Base-by-base conservation (phyloP, 768 basidiomycete genomes). In the Wakefieldia striispora region DNA sequence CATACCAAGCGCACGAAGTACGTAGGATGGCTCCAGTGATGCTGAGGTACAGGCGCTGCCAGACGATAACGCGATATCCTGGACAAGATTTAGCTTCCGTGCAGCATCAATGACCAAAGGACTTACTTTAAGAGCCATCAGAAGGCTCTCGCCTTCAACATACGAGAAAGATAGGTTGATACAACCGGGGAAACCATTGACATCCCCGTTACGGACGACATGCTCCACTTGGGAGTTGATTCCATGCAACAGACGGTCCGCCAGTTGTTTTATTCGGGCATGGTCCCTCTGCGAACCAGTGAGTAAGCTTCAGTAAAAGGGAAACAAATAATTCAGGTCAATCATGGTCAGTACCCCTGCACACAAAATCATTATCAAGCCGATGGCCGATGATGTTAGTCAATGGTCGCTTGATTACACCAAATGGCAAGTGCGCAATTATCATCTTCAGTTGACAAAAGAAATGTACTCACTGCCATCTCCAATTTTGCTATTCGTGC, bases 31-130 rank as follows among this genome's bases (percentile, higher is more conserved):
- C 68, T 99, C 97, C 47, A 99, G 76, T 8, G 95, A 98, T 9
- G 97, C 97, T 0, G 95, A 98, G 29, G 97, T 99, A 63, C 97
- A 99, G 8, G 97, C 97, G 62, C 93, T 95, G 34, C 97, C 97
- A 7, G 95, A 98, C 6, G 97, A 98, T 39, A 99, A 78, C 4
- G 97, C 97, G 55, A 98, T 89, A 62, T 98, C 92, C 92, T 94
- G 59, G 19, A 42, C 16, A 45, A 42, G 1, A 7, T 37, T 23
- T 49, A 31, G 39, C 33, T 6, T 35, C 23, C 20, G 50, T 47
- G 38, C 52, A 43, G 14, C 35, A 55, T 40, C 41, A 21, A 33
- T 34, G 45, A 19, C 39, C 13, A 29, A 10, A 31, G 37, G 29
- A 58, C 73, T 47, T 55, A 87, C 93, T 81, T 99, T 99, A 58